Base-by-base conservation (phyloP, 768 basidiomycete genomes). In the Podaxis sp. region DNA sequence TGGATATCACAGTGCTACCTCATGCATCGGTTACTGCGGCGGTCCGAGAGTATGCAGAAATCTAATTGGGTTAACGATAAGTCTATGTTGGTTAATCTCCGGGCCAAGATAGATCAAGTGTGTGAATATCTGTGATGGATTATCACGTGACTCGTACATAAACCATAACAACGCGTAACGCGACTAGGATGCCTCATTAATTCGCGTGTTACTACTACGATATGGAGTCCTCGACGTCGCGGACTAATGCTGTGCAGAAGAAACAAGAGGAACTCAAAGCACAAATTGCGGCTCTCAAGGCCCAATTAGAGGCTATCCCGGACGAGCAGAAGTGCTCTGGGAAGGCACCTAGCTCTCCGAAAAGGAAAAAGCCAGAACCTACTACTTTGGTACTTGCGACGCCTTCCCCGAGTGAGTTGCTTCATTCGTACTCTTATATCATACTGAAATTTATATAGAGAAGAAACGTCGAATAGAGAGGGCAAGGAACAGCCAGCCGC, bases 331-430 rank as follows among this genome's bases (percentile, higher is more conserved):
- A 50, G 32, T 50, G 59, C n/a, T 59, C 65, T 50, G 35, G 51
- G 44, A 62, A 58, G 28, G 51, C 51, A 23, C 73, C 74, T 2
- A 66, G 65, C 21, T 78, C 82, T 5, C 81, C 82, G 7, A 83
- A 84, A 69, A 75, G 81, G 62, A 85, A 80, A 70, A 72, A 72
- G 47, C 64, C 64, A 10, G 74, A 78, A 7, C 62, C 74, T 2
- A 69, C 72, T 2, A 66, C 82, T 13, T 68, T 84, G 28, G 85
- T 77, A 1, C 86, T 85, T 4, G 70, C 80, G 0, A 87, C 85
- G 0, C 90, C 90, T 7, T 89, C 90, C 37, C 87, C 86, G 3
- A 88, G 88, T 90, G 64, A 70, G 79, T 71, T 44, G 46, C 13
- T 59, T 54, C 46, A 32, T 37, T 53, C 38, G 5, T 14, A 32